A percentile compares a stretch with the other conserved stretches of the same genome.
Evolutionary conservation across 305 asterid species (phyloP).

Genomic region (Plantago rigida): DNA sequence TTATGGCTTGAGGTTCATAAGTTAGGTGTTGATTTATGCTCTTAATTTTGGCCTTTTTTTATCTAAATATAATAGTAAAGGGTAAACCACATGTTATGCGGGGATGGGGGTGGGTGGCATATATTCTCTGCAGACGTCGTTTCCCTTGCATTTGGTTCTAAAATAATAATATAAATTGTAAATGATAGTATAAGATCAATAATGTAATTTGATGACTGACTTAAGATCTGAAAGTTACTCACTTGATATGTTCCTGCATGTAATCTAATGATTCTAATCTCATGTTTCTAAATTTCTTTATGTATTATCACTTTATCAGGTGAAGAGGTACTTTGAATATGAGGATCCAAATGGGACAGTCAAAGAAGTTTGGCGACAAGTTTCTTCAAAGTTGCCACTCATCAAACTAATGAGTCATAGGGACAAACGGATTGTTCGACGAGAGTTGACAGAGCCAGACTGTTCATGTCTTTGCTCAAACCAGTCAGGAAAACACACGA

Average conservation of each 20-base stretch:
- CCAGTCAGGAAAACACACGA: slow-evolving; percentile 44
- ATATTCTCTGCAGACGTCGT: no score
- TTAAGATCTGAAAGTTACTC: background rate
- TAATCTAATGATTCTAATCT: background rate
- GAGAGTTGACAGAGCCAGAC: slow-evolving; percentile 38
- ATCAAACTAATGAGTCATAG: slow-evolving; percentile 51
- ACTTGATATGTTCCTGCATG: background rate
- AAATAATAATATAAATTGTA: background rate
- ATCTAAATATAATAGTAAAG: no score
- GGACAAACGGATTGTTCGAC: slow-evolving; percentile 35
- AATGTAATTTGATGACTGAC: background rate
- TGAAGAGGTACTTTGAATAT: slow-evolving; percentile 62
- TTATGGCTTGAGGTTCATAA: no score
- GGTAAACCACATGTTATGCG: no score
- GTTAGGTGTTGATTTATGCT: no score
- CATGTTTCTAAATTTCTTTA: background rate
- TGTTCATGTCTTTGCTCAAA: slow-evolving; percentile 79
- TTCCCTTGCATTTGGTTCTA: background rate
- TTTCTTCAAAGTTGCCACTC: slow-evolving; percentile 59
- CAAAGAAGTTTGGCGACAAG: slow-evolving; percentile 66
- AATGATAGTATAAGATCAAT: background rate
- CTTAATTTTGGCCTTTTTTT: no score
- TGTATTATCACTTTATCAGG: slow-evolving; percentile 34
- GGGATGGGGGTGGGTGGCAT: no score
- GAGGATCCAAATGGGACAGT: slow-evolving; percentile 80